Base-by-base conservation (phyloP, 352 stramenopile genomes). In the Phytophthora ramorum region DNA sequence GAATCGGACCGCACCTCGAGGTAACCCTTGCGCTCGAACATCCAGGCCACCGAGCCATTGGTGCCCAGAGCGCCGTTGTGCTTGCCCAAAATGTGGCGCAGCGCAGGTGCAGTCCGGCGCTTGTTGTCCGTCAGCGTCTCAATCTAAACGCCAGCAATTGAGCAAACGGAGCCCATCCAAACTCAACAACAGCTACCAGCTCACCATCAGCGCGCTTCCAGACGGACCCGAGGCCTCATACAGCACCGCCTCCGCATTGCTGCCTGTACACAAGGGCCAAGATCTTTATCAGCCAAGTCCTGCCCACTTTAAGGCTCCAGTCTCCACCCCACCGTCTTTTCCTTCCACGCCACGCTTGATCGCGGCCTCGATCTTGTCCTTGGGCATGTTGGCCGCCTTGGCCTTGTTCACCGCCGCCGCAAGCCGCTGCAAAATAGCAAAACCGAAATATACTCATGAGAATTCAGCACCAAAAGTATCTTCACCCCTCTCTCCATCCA, bases 51-150 rank as follows among this genome's bases (percentile, higher is more conserved):
- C 7, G 86, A 93, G 37, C 86, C 83, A 51, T 74, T 94, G n/a
- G 82, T 91, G 26, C 83, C 86, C 20, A 95, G 60, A 44, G 75
- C 71, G 43, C 87, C 84, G 38, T 73, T 75, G 66, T 87, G 70
- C 56, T 95, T 93, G 76, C 81, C 78, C 51, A 93, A 48, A 40
- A 92, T 86, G 61, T 92, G 81, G 32, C 84, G 87, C 45, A 95
- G 64, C n/a, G 85, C 84, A 17, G 87, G 87, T 32, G 87, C 87
- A n/a, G 86, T 93, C 38, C 87, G 79, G 28, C 82, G 83, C 50
- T 91, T 91, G 67, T 95, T 95, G 72, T 95, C 84, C 14, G 87
- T 95, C 62, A 95, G 64, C 52, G 84, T 92, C 66, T 95, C 87
- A 56, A 95, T 93, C 86, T 94, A 62, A 38, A 14, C 38, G 1